These are phyloP conservation scores for Russula brevipes DNA, from an alignment of 768 basidiomycete genomes.

Conservation along the genomic window DNA sequence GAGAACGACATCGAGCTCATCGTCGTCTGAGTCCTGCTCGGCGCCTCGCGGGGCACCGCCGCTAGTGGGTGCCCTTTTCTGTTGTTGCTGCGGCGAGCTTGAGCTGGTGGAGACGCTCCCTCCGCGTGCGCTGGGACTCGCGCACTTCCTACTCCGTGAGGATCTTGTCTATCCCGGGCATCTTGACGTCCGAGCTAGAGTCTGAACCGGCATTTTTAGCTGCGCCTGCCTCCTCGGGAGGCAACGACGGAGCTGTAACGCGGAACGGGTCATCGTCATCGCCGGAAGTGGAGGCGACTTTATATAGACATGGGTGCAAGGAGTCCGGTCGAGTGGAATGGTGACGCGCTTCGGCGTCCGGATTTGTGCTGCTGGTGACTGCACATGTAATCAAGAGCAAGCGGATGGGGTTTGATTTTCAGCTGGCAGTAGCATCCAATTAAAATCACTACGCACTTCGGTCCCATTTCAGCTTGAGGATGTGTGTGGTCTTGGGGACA, in stretches of 20 bases:
- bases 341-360: conserved; percentile 12
- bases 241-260: neutral
- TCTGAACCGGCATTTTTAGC: conserved; percentile 20
- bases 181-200: conserved; percentile 29
- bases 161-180: conserved; percentile 34
- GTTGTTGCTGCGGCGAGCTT: conserved; percentile 35
- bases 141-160: conserved; percentile 21
- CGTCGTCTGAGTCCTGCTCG: no score
- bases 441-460: no score
- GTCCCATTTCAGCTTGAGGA: no score
- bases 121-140: conserved; percentile 1
- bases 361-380: neutral
- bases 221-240: neutral
- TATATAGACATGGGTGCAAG: conserved; percentile 19
- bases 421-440: no score
- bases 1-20: no score
- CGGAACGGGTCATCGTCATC: conserved; percentile 16
- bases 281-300: neutral
- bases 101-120: neutral
- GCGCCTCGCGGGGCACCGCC: no score
- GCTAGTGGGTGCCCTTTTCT: conserved; percentile 5
- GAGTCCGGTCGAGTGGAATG: conserved; percentile 11
- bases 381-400: no score
- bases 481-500: no score
- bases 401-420: no score